Conservation (phyloP, 2,329 filamentous ascomycete genomes). For the Thermoascus crustaceus region DNA sequence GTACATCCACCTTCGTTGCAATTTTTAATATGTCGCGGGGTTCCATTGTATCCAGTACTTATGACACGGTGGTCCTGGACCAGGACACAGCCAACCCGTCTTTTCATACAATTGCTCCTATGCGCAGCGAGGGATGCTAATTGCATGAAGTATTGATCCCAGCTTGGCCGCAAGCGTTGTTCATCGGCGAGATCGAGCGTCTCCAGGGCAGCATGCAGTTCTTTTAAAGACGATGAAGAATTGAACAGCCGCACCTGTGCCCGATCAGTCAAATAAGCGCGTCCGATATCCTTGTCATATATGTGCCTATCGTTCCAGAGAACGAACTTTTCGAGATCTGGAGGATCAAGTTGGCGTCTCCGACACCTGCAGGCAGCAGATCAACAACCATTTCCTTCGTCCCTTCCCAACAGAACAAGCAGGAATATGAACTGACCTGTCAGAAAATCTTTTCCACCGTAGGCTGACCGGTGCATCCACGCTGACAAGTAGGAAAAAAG, state of each 20-base stretch:
- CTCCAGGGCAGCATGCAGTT: slow-evolving; percentile 64
- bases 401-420: slow-evolving; percentile 40
- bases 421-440: slow-evolving; percentile 45
- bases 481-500: slow-evolving; percentile 88
- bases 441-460: slow-evolving; percentile 71
- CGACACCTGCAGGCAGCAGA: slow-evolving; percentile 36
- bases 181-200: slow-evolving; percentile 69
- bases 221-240: slow-evolving; percentile 61
- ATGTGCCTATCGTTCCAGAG: slow-evolving; percentile 64
- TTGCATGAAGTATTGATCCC: slow-evolving; percentile 98
- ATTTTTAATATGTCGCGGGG: slow-evolving; percentile 79
- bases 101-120: slow-evolving; percentile 96
- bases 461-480: slow-evolving; percentile 81
- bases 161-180: slow-evolving; percentile 73
- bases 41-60: slow-evolving; percentile 95
- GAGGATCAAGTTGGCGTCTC: slow-evolving; percentile 40
- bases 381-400: slow-evolving; percentile 26
- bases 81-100: slow-evolving; percentile 87
- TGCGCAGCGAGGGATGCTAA: slow-evolving; percentile 86
- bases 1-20: slow-evolving; percentile 85
- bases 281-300: slow-evolving; percentile 56
- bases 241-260: slow-evolving; percentile 84
- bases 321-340: slow-evolving; percentile 52
- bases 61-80: slow-evolving; percentile 81
- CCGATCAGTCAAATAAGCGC: slow-evolving; percentile 68